These are phyloP conservation scores for Paramecium sonneborni DNA, from an alignment of 73 alveolate genomes.

Conservation along the genomic window DNA sequence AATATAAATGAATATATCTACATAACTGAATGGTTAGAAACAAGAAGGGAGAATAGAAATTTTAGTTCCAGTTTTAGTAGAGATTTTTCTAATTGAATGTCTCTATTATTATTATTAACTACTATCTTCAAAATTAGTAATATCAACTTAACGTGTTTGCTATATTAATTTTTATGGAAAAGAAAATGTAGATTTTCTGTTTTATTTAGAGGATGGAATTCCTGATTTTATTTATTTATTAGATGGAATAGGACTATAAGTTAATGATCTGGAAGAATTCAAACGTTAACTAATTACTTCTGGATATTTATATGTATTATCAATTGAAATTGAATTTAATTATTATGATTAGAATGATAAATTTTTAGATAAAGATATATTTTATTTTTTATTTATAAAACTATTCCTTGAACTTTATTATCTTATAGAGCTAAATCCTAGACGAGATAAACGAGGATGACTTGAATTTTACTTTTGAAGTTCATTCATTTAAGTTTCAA, in stretches of 20 bases:
- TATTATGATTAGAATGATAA: no score
- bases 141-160: neutral
- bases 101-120: neutral
- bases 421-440: neutral
- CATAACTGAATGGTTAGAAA: constrained; percentile 2
- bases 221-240: neutral
- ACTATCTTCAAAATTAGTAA: neutral
- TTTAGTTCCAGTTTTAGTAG: constrained; percentile 43
- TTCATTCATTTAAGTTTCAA: constrained; percentile 26
- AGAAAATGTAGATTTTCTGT: neutral
- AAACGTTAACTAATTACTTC: neutral
- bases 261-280: constrained; percentile 7
- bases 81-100: constrained; percentile 13
- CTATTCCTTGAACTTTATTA: neutral
- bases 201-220: neutral
- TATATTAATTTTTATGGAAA: neutral
- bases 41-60: constrained; percentile 1
- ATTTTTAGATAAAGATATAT: no score
- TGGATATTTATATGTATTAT: neutral
- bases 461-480: neutral
- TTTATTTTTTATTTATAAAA: no score
- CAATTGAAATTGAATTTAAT: no score
- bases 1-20: neutral
- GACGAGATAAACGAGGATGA: neutral
- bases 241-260: neutral